Percentiles rank a stretch among this genome's conserved stretches.
These are phyloP conservation scores for Zygoascus sp. DNA, from an alignment of 1,139 yeast species.

Conservation along the genomic window DNA sequence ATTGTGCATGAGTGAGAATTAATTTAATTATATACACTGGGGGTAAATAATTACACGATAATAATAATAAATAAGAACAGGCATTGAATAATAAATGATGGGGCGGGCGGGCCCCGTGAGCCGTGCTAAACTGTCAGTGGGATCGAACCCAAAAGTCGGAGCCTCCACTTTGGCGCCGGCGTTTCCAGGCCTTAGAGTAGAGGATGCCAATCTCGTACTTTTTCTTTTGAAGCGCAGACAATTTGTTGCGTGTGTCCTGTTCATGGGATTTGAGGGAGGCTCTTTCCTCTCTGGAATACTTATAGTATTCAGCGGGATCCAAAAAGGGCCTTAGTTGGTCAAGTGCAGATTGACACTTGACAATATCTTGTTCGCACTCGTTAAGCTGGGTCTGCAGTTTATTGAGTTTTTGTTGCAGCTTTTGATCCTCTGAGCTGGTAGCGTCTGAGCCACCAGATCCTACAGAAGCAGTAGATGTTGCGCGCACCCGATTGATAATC, in stretches of 20 bases:
- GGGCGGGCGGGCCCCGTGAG: too few relatives aligned
- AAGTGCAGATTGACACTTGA: neutral
- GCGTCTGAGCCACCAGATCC: neutral
- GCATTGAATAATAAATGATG: neutral
- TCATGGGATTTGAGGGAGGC: slow-evolving; percentile 16
- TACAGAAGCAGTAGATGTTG: neutral
- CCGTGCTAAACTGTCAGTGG: too few relatives aligned
- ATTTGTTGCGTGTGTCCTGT: slow-evolving; percentile 19
- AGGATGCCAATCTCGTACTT: slow-evolving; percentile 28
- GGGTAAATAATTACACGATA: neutral
- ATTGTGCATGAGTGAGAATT: neutral
- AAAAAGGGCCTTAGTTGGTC: slow-evolving; percentile 3
- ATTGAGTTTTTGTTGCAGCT: neutral
- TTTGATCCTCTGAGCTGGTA: slow-evolving; percentile 1
- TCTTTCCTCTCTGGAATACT: slow-evolving; percentile 13
- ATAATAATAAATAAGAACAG: neutral
- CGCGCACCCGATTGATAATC: neutral
- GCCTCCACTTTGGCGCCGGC: slow-evolving; percentile 21
- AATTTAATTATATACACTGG: neutral
- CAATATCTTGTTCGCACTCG: slow-evolving; percentile 7
- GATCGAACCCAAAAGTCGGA: slow-evolving; percentile 30
- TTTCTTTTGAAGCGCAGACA: slow-evolving; percentile 25
- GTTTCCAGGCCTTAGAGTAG: slow-evolving; percentile 27
- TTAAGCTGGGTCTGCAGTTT: slow-evolving; percentile 8
- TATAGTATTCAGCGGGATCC: slow-evolving; percentile 12